Conservation (phyloP, 1,284 basidiomycete species). For the Rhizopogon parksii region DNA sequence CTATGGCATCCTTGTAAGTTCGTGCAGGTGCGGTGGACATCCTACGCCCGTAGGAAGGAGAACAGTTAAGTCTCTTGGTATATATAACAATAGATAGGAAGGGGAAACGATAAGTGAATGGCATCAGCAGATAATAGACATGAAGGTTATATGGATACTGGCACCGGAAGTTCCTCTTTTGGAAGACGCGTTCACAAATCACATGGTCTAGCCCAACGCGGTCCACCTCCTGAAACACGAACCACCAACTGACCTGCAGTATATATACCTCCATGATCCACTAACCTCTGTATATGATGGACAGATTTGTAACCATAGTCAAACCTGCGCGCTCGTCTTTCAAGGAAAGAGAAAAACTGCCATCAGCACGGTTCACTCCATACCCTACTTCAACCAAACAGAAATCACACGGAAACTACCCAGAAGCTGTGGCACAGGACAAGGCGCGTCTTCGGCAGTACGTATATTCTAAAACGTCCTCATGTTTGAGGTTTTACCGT, state of each 20-base stretch:
- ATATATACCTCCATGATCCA: not conserved
- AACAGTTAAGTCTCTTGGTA: not conserved
- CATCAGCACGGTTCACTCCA: not conserved
- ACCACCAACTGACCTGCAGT: too few relatives aligned
- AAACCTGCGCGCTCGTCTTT: not conserved
- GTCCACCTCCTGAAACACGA: not conserved
- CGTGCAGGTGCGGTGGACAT: conserved; percentile 41
- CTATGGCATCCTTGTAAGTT: conserved; percentile 77
- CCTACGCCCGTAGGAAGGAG: conserved; percentile 18
- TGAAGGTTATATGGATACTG: not conserved
- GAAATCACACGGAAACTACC: not conserved
- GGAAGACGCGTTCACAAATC: not conserved
- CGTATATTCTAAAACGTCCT: not conserved
- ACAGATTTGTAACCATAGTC: conserved; percentile 4
- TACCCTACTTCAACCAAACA: not conserved
- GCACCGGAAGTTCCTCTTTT: too few relatives aligned
- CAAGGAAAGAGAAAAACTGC: not conserved
- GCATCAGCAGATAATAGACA: not conserved
- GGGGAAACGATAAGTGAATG: not conserved
- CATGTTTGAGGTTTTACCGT: not conserved
- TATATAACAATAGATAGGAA: not conserved
- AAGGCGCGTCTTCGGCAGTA: conserved; percentile 1
- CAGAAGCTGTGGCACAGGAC: not conserved
- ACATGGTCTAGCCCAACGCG: not conserved
- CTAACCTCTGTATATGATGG: conserved; percentile 1